Conservation (phyloP, 75 land plant genomes). For the Picea glauca region DNA sequence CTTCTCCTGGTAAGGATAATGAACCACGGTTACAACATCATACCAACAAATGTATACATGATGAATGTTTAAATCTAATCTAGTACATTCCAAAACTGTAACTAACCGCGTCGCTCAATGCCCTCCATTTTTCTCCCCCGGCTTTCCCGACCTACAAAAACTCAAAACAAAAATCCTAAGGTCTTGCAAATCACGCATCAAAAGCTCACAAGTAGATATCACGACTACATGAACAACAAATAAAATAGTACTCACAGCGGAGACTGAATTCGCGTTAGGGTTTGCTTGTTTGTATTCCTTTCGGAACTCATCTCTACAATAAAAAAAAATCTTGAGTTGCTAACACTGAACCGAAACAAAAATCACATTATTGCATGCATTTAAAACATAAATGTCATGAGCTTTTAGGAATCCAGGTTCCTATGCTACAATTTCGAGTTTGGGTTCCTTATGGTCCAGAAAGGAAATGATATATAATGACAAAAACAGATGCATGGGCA, state of each 20-base stretch:
- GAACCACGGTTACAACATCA: too few species aligned
- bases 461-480: neutral
- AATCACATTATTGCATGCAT: too few species aligned
- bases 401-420: neutral
- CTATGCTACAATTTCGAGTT: neutral
- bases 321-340: neutral
- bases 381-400: neutral
- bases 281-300: slow-evolving; percentile 62
- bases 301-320: slow-evolving; percentile 73
- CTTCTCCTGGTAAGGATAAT: slow-evolving; percentile 25
- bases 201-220: too few species aligned
- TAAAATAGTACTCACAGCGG: slow-evolving; percentile 47
- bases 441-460: neutral
- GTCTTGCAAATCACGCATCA: neutral
- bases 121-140: slow-evolving; percentile 79
- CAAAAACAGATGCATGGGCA: neutral
- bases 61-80: too few species aligned
- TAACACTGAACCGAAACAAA: too few species aligned
- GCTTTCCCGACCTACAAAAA: slow-evolving; percentile 75
- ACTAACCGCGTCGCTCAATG: slow-evolving; percentile 61
- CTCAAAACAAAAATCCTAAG: neutral
- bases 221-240: too few species aligned
- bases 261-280: slow-evolving; percentile 74
- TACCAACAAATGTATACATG: too few species aligned
- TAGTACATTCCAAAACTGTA: neutral